Percentiles rank a stretch among this genome's conserved stretches.
Evolutionary conservation across 305 asterid species (phyloP).

Genomic region (Fraxinus sp.): DNA sequence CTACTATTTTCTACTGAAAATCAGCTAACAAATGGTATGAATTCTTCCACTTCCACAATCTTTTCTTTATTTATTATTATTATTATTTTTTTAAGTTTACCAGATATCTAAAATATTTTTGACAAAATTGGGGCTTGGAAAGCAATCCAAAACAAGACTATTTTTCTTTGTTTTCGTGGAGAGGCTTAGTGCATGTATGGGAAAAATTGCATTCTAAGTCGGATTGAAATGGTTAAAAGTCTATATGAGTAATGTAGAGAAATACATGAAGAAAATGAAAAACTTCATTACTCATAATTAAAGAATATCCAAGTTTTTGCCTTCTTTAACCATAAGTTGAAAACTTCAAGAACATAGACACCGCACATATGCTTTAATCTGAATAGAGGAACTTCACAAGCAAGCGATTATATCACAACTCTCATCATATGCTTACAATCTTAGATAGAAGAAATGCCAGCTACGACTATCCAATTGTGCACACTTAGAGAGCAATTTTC

Average conservation of each 20-base stretch:
- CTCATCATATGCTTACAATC: slow-evolving; percentile 23
- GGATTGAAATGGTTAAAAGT: neutral
- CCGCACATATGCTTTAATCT: neutral
- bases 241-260: neutral
- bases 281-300: neutral
- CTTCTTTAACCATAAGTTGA: neutral
- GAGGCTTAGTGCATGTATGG: neutral
- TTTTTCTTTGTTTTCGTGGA: neutral
- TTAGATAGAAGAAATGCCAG: neutral
- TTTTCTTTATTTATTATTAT: too few relatives aligned
- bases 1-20: neutral
- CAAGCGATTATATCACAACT: slow-evolving; percentile 1
- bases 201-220: neutral
- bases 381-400: neutral
- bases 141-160: neutral
- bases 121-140: neutral
- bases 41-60: neutral
- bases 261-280: neutral
- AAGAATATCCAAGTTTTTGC: neutral
- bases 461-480: slow-evolving; percentile 11
- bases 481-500: neutral
- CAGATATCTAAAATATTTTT: too few relatives aligned
- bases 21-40: neutral
- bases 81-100: neutral
- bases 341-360: slow-evolving; percentile 8